Base-by-base conservation (phyloP, 805 yeast species). In the Schwanniomyces vanrijiae region DNA sequence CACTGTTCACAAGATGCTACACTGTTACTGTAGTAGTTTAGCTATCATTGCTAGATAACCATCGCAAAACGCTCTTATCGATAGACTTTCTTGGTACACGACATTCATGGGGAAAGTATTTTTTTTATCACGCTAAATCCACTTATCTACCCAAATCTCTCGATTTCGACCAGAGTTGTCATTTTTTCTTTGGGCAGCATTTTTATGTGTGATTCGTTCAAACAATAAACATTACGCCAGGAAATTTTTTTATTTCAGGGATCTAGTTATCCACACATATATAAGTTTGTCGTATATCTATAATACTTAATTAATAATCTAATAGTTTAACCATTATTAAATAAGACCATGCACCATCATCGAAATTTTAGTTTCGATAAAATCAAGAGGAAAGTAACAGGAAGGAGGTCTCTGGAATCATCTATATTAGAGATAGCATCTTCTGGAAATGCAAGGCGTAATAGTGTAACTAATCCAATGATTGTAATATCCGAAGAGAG, bases 381-480 rank as follows among this genome's bases (percentile, higher is more conserved):
- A 48, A 51, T 66, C 43, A 64, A 62, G 47, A 53, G 44, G 48
- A 63, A 55, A 45, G 69, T 64, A 31, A 47, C 54, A 38, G 59
- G 60, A 21, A 51, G 68, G 35, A 53, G 67, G 18, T 55, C 61
- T 14, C 58, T 64, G 19, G 69, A 62, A 42, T 52, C 62, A 13
- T 53, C 61, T 20, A 46, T 55, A 1, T 47, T 58, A 33, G 66
- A 61, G 37, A 44, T 55, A n/a, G 52, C 60, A 7, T 18, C 43
- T 22, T 29, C 41, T 40, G 24, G 51, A 10, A 25, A 37, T 10
- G 61, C 54, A 18, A 48, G 66, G 10, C 47, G 64, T 11, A 55
- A 53, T 45, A 53, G 64, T 31, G 40, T 51, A 18, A 49, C 64
- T 19, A 58, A 55, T 49, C 61, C 62, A 21, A 52, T 52, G 55